Conservation (phyloP, 441 rosid species). For the Jatropha multifida region DNA sequence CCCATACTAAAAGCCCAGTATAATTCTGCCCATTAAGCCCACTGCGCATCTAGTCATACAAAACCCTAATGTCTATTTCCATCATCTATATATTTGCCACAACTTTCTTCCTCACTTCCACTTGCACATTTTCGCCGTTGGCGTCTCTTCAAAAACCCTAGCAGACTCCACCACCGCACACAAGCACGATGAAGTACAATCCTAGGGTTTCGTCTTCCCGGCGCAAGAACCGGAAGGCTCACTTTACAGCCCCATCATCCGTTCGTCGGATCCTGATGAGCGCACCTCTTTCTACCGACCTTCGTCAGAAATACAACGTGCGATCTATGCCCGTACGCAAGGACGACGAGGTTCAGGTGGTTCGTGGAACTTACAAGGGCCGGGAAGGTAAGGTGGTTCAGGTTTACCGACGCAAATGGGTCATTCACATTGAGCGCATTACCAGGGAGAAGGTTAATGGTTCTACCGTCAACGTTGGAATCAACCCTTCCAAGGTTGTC, state of each 20-base stretch:
- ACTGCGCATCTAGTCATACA: not conserved
- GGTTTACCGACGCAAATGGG: conserved; percentile 86
- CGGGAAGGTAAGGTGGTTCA: conserved; percentile 83
- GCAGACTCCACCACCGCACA: not conserved
- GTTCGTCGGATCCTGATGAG: conserved; percentile 75
- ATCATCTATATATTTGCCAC: not conserved
- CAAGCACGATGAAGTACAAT: conserved; percentile 65
- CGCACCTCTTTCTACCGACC: conserved; percentile 62
- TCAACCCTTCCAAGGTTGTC: conserved; percentile 71
- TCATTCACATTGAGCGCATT: conserved; percentile 83
- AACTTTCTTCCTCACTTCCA: not conserved
- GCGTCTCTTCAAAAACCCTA: not conserved
- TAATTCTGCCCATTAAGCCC: not conserved
- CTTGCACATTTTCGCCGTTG: not conserved
- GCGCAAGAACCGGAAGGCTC: conserved; percentile 86
- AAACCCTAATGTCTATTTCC: not conserved
- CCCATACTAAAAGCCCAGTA: not conserved
- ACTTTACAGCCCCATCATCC: conserved; percentile 72
- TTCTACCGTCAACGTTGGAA: conserved; percentile 74
- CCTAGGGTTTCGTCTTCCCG: conserved; percentile 73
- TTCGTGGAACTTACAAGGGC: conserved; percentile 75
- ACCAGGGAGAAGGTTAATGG: conserved; percentile 84
- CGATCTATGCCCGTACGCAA: conserved; percentile 80
- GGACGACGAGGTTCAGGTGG: conserved; percentile 84
- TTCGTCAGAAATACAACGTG: conserved; percentile 77